phyloP scores from a whole-genome alignment of 2,329 filamentous ascomycete genomes.

The Chaetomiaceae sp. region DNA sequence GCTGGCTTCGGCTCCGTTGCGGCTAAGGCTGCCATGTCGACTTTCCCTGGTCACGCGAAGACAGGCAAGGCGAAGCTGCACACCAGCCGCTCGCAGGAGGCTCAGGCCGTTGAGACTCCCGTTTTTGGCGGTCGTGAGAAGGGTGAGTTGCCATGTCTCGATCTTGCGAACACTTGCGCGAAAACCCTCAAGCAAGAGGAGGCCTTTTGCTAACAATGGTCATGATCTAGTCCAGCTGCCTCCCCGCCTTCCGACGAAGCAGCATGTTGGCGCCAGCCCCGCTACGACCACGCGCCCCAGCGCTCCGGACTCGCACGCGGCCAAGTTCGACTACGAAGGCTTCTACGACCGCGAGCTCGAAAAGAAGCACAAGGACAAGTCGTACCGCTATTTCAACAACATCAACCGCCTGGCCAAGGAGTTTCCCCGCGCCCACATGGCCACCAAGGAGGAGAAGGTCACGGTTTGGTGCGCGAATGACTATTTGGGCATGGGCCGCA shows the following conservation, averaged over 20 bases:
- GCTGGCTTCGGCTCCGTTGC: conserved; percentile 37
- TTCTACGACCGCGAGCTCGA: conserved; percentile 89
- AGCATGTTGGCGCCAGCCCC: conserved; percentile 19
- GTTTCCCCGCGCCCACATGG: conserved; percentile 91
- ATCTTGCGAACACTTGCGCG: background rate
- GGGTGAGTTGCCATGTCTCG: conserved; percentile 36
- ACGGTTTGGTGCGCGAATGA: conserved; percentile 99
- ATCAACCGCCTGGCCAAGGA: conserved; percentile 97
- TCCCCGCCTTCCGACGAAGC: conserved; percentile 28
- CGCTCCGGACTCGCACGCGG: conserved; percentile 32
- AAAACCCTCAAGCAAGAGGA: background rate
- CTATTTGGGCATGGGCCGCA: conserved; percentile 96
- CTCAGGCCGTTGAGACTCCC: conserved; percentile 65
- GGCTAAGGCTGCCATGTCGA: conserved; percentile 46
- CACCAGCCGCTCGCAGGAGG: conserved; percentile 72
- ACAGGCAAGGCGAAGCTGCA: conserved; percentile 71
- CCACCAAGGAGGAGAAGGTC: conserved; percentile 74
- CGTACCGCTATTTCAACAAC: conserved; percentile 99
- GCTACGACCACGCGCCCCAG: conserved; percentile 29
- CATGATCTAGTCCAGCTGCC: conserved; percentile 33
- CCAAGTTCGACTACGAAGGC: conserved; percentile 81
- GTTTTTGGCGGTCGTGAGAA: conserved; percentile 44
- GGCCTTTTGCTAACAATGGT: conserved; percentile 9
- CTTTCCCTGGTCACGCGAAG: conserved; percentile 48
- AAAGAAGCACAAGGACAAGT: conserved; percentile 99